Evolutionary conservation across 169 alveolate species (phyloP).

Genomic region (Eimeria sp.): DNA sequence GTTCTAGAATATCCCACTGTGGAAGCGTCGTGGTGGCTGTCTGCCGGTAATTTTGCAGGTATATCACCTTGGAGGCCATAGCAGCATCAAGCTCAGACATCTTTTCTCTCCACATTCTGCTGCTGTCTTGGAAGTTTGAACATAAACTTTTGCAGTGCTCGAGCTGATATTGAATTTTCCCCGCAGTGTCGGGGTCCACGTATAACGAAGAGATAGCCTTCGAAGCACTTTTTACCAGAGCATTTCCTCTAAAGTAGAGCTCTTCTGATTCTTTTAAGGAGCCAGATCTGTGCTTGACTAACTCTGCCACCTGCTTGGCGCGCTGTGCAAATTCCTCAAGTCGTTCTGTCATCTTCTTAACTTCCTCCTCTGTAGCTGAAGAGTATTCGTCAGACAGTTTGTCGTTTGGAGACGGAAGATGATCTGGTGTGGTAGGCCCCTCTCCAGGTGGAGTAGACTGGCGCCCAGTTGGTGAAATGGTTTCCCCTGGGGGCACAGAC

Average conservation of each 20-base stretch:
- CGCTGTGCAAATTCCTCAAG: not conserved
- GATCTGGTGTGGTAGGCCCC: constrained; percentile 6
- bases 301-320: not conserved
- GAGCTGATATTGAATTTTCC: not conserved
- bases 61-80: not conserved
- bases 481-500: not conserved
- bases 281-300: too few species aligned
- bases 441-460: not conserved
- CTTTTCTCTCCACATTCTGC: not conserved
- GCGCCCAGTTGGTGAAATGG: not conserved
- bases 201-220: too few species aligned
- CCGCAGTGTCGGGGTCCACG: not conserved
- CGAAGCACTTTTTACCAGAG: not conserved
- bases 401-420: not conserved
- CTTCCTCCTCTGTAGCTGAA: not conserved
- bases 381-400: not conserved
- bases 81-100: not conserved
- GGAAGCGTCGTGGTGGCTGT: not conserved
- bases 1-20: not conserved
- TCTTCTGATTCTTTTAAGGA: not conserved
- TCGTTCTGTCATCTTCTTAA: not conserved
- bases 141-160: not conserved
- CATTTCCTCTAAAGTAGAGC: not conserved
- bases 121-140: not conserved
- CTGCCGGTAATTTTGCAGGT: not conserved